Conservation (phyloP, 2,329 filamentous ascomycete genomes). For the Ceratocystis cacaofunesta region DNA sequence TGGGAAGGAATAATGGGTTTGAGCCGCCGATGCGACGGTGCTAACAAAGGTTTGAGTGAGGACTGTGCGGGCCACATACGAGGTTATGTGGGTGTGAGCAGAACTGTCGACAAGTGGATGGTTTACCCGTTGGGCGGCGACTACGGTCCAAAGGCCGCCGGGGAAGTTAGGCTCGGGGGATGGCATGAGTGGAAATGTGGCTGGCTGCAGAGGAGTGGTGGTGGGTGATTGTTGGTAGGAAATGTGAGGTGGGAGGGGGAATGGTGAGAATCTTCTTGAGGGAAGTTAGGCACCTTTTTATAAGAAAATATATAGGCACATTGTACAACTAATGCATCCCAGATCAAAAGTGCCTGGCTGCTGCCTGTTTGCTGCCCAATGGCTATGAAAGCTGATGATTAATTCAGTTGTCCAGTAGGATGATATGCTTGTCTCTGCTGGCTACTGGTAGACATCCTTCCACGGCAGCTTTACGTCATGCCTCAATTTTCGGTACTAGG, state of each 20-base stretch:
- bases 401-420: too few relatives aligned
- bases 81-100: conserved; percentile 45
- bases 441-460: too few relatives aligned
- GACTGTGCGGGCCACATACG: conserved; percentile 32
- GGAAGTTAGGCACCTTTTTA: neutral
- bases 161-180: neutral
- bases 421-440: too few relatives aligned
- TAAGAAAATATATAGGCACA: neutral
- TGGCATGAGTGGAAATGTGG: neutral
- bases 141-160: neutral
- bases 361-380: too few relatives aligned
- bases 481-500: too few relatives aligned
- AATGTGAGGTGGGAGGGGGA: too few relatives aligned
- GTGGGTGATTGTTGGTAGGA: too few relatives aligned
- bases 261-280: neutral
- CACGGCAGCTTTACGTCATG: too few relatives aligned
- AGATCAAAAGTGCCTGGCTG: too few relatives aligned
- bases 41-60: conserved; percentile 46
- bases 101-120: conserved; percentile 44
- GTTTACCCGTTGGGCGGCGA: conserved; percentile 19
- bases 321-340: too few relatives aligned
- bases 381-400: too few relatives aligned
- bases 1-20: conserved; percentile 54
- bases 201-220: neutral
- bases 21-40: conserved; percentile 26